Percentiles rank a stretch among this genome's conserved stretches.
Evolutionary conservation across 2,329 filamentous ascomycete genomes (phyloP).

Genomic region (Chaetomium sp.): DNA sequence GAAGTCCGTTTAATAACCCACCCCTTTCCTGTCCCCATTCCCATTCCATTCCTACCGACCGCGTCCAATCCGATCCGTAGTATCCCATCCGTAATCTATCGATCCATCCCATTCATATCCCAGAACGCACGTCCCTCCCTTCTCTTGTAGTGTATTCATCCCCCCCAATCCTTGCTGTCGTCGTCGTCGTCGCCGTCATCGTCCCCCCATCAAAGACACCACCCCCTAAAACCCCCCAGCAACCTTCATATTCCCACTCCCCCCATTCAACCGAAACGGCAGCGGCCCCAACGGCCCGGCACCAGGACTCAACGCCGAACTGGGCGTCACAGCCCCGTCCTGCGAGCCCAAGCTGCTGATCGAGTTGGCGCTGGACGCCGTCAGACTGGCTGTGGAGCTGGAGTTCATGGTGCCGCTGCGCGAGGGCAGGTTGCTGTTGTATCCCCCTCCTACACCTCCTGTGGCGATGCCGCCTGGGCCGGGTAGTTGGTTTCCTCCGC

Average conservation of each 20-base stretch:
- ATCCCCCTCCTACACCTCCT: not conserved
- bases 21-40: not conserved
- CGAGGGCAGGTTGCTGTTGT: constrained; percentile 29
- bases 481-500: not conserved
- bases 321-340: constrained; percentile 27
- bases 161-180: too few species aligned
- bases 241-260: constrained; percentile 19
- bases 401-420: constrained; percentile 52
- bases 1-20: too few species aligned
- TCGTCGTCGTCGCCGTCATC: not conserved
- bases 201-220: not conserved
- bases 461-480: constrained; percentile 30
- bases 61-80: not conserved
- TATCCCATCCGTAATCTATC: too few species aligned
- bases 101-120: too few species aligned
- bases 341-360: constrained; percentile 26
- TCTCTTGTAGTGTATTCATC: too few species aligned
- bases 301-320: constrained; percentile 26
- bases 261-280: constrained; percentile 27
- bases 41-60: not conserved
- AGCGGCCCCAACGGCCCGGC: constrained; percentile 18
- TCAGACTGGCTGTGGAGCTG: constrained; percentile 47
- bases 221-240: constrained; percentile 21
- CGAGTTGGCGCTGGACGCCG: constrained; percentile 44
- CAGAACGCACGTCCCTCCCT: too few species aligned